Conservation (phyloP, 2,329 filamentous ascomycete species). For the Penicillium olsonii region DNA sequence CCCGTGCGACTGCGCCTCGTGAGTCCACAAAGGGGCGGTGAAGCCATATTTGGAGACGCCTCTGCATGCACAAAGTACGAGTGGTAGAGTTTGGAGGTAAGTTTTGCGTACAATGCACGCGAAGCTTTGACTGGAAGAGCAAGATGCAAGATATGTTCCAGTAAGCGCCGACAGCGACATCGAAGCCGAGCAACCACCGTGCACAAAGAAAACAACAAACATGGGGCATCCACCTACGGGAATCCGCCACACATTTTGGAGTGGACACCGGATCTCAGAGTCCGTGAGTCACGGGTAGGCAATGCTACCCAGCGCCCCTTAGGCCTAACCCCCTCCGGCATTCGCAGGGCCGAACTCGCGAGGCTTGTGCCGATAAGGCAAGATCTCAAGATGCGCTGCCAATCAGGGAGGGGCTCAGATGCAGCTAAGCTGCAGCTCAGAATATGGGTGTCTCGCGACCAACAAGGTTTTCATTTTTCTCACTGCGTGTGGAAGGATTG, state of each 20-base stretch:
- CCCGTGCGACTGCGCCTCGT: conserved; percentile 14
- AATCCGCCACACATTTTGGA: conserved; percentile 2
- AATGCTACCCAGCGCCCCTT: conserved; percentile 11
- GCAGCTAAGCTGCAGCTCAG: conserved; percentile 15
- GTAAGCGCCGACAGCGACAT: conserved; percentile 5
- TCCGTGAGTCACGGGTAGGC: conserved; percentile 10
- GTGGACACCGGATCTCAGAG: conserved; percentile 1
- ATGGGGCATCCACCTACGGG: conserved; percentile 2
- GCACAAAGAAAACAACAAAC: not conserved
- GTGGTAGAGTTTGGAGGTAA: conserved; percentile 6
- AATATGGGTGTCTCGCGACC: conserved; percentile 10
- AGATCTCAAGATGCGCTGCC: conserved; percentile 15
- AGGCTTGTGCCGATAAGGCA: conserved; percentile 9
- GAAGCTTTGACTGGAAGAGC: conserved; percentile 7
- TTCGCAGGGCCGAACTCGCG: conserved; percentile 10
- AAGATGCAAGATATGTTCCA: conserved; percentile 8
- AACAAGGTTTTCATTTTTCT: conserved; percentile 12
- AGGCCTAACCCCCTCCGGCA: conserved; percentile 8
- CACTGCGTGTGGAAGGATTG: conserved; percentile 13
- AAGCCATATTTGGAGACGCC: conserved; percentile 3
- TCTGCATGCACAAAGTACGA: not conserved
- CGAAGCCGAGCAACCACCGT: not conserved
- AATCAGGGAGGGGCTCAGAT: conserved; percentile 13
- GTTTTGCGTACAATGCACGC: conserved; percentile 1
- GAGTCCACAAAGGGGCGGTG: conserved; percentile 15